Conservation (phyloP, 345 rosid species). For the Eucalyptus dawsonii region DNA sequence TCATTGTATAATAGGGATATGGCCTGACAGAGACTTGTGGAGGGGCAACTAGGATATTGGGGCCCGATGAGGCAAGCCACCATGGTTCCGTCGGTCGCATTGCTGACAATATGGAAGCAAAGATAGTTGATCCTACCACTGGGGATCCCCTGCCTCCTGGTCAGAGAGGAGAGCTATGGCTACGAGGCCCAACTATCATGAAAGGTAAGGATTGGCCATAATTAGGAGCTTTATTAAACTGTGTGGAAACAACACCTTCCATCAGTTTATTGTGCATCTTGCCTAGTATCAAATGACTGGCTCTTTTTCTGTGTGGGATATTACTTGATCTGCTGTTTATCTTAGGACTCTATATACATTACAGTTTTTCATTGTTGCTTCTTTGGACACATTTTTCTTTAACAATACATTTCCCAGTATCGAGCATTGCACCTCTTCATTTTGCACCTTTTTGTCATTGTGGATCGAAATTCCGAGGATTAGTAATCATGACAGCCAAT, state of each 20-base stretch:
- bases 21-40: conserved; percentile 88
- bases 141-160: conserved; percentile 69
- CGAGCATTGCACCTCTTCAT: background rate
- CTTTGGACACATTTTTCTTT: background rate
- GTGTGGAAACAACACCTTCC: background rate
- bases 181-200: conserved; percentile 76
- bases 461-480: background rate
- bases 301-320: background rate
- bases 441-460: background rate
- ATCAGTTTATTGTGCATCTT: background rate
- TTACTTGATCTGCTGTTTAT: background rate
- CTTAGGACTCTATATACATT: background rate
- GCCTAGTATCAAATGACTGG: background rate
- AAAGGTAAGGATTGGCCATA: conserved; percentile 31
- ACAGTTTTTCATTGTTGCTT: background rate
- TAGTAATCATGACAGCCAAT: background rate
- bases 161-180: conserved; percentile 77
- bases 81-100: conserved; percentile 71
- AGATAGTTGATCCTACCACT: conserved; percentile 67
- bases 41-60: conserved; percentile 28
- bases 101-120: conserved; percentile 56
- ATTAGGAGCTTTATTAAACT: background rate
- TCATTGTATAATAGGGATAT: conserved; percentile 48
- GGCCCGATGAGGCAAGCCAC: conserved; percentile 38
- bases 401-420: background rate